phyloP scores from a whole-genome alignment of 2,329 filamentous ascomycete genomes.

The Xylariaceae sp. region DNA sequence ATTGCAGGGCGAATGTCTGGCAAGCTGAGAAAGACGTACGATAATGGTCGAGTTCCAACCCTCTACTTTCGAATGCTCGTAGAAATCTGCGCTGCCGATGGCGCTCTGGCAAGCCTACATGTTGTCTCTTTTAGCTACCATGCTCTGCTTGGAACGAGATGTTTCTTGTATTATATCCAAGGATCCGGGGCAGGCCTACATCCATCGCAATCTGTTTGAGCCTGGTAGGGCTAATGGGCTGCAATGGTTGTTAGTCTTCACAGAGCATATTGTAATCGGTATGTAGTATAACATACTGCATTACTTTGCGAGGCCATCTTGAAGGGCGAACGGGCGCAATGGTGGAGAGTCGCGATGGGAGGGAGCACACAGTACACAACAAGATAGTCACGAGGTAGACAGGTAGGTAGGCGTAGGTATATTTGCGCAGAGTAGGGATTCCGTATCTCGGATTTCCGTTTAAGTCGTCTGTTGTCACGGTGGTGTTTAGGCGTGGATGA shows the following conservation, averaged over 20 bases:
- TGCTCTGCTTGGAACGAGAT: background rate
- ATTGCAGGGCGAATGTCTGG: background rate
- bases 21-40: conserved; percentile 56
- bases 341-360: conserved; percentile 2
- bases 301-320: conserved; percentile 34
- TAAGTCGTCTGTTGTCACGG: background rate
- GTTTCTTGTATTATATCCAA: conserved; percentile 6
- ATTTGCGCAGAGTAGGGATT: background rate
- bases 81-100: conserved; percentile 73
- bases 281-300: conserved; percentile 24
- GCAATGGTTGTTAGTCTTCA: conserved; percentile 19
- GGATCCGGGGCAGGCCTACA: conserved; percentile 53
- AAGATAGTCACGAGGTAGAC: too few species aligned
- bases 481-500: background rate
- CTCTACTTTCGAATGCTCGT: conserved; percentile 84
- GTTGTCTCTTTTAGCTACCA: conserved; percentile 24
- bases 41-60: conserved; percentile 94
- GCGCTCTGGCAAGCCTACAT: conserved; percentile 79
- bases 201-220: conserved; percentile 85
- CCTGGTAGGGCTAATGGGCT: conserved; percentile 77
- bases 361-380: background rate
- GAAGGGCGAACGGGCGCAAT: background rate
- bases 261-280: background rate
- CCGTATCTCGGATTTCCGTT: background rate
- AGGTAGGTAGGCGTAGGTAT: too few species aligned